Conservation (phyloP, 345 rosid genomes). For the Trapa bicornis region DNA sequence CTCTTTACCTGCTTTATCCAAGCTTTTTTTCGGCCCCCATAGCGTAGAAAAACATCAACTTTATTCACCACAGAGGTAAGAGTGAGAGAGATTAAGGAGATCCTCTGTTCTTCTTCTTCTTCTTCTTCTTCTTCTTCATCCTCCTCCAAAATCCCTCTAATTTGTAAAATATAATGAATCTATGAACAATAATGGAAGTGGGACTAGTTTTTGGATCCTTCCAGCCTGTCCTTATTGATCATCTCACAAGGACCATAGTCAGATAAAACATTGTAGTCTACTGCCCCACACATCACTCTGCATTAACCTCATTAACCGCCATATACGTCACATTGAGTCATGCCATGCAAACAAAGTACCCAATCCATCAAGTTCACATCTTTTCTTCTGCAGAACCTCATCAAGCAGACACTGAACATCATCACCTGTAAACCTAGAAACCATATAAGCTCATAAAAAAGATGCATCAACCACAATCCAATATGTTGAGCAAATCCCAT, state of each 20-base stretch:
- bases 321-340: neutral
- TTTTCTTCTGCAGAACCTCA: too few species aligned
- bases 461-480: too few species aligned
- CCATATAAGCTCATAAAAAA: too few species aligned
- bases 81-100: neutral
- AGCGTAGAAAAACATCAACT: slow-evolving; percentile 9
- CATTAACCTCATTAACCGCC: too few species aligned
- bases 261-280: neutral
- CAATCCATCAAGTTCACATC: too few species aligned
- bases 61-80: neutral
- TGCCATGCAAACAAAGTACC: neutral
- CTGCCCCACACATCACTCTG: neutral
- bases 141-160: neutral
- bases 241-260: neutral
- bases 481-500: too few species aligned
- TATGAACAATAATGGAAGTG: slow-evolving; percentile 32
- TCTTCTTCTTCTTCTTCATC: too few species aligned
- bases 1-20: slow-evolving; percentile 37
- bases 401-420: too few species aligned
- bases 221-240: slow-evolving; percentile 52
- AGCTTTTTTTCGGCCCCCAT: slow-evolving; percentile 14
- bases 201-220: slow-evolving; percentile 40
- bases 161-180: slow-evolving; percentile 4
- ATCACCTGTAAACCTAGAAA: too few species aligned
- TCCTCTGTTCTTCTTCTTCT: neutral